Percentiles rank a stretch among this genome's conserved stretches.
phyloP scores from a whole-genome alignment of 225 moss, liverwort and hornwort genomes.

The Polytrichum formosum region DNA sequence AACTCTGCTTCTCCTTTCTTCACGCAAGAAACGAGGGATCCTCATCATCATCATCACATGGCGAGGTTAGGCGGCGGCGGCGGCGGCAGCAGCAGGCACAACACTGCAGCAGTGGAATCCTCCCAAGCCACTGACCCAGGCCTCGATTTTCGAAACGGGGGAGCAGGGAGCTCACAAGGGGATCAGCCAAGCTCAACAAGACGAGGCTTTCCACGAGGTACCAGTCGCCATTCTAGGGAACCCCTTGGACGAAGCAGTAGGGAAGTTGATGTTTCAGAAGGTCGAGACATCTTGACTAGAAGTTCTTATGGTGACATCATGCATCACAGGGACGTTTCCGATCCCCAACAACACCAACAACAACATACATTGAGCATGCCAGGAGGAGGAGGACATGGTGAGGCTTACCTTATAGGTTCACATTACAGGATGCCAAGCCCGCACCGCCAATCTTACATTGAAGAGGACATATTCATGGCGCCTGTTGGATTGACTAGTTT shows the following conservation, averaged over 20 bases:
- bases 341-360: slow-evolving; percentile 5
- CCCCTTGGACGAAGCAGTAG: background rate
- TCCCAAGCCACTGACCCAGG: slow-evolving; percentile 10
- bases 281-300: background rate
- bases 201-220: slow-evolving; percentile 6
- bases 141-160: background rate
- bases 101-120: background rate
- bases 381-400: slow-evolving; percentile 6
- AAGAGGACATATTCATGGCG: slow-evolving; percentile 48
- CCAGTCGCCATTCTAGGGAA: background rate
- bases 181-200: slow-evolving; percentile 10
- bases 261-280: background rate
- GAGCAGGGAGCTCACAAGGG: background rate
- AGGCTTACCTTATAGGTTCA: background rate
- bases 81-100: background rate
- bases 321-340: slow-evolving; percentile 8
- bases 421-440: background rate
- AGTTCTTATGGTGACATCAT: slow-evolving; percentile 1
- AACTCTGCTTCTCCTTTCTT: slow-evolving; percentile 2
- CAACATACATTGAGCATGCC: background rate
- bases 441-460: slow-evolving; percentile 28
- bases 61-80: background rate
- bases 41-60: background rate
- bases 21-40: background rate
- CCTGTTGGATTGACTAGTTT: slow-evolving; percentile 29